Evolutionary conservation across 148 eudicot genomes (phyloP).

Genomic region (Limonium bicolor): DNA sequence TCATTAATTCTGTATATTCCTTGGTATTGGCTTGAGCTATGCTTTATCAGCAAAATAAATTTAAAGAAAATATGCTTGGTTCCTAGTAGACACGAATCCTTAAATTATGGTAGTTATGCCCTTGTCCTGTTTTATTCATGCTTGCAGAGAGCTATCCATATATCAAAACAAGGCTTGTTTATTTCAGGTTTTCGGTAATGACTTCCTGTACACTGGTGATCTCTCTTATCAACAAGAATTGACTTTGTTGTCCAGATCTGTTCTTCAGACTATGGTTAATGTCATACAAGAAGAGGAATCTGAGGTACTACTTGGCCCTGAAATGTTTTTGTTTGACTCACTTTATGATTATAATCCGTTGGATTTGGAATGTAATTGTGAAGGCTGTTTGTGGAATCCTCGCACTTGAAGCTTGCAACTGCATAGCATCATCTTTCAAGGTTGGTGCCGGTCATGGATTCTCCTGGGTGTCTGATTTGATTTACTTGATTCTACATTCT

Average conservation of each 20-base stretch:
- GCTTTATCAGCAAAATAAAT: too few relatives aligned
- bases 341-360: too few relatives aligned
- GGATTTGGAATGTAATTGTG: constrained; percentile 8
- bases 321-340: too few relatives aligned
- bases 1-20: too few relatives aligned
- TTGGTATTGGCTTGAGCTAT: too few relatives aligned
- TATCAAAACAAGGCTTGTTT: too few relatives aligned
- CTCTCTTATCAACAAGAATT: constrained; percentile 30
- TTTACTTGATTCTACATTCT: background rate
- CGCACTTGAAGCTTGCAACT: constrained; percentile 74
- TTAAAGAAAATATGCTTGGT: too few relatives aligned
- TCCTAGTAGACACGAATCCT: too few relatives aligned
- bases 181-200: constrained; percentile 36
- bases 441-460: constrained; percentile 21
- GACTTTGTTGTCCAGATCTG: constrained; percentile 23
- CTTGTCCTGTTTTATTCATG: background rate
- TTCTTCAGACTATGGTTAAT: constrained; percentile 23
- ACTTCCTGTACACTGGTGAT: constrained; percentile 30
- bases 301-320: too few relatives aligned
- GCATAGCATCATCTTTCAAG: constrained; percentile 31
- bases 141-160: background rate
- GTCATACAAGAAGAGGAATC: constrained; percentile 39
- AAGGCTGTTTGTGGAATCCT: constrained; percentile 53
- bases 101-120: background rate
- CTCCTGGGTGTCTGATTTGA: background rate